These are phyloP conservation scores for Lipomyces sp. DNA, from an alignment of 805 yeast species.

Conservation along the genomic window DNA sequence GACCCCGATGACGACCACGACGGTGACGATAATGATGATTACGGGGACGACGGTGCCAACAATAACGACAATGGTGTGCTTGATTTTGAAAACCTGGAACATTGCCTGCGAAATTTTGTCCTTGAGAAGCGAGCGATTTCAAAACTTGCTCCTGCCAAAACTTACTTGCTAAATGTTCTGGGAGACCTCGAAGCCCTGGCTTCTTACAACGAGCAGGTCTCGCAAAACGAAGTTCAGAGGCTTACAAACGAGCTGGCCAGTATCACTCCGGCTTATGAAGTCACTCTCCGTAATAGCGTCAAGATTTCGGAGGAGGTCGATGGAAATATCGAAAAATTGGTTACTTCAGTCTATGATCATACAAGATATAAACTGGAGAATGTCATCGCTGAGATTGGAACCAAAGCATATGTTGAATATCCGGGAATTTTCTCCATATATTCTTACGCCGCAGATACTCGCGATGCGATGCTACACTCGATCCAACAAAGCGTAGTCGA, in stretches of 20 bases:
- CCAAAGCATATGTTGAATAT: conserved; percentile 58
- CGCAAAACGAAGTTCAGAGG: conserved; percentile 55
- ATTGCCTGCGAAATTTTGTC: conserved; percentile 80
- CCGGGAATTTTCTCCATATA: conserved; percentile 67
- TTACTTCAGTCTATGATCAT: conserved; percentile 61
- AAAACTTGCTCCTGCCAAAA: conserved; percentile 89
- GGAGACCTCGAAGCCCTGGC: conserved; percentile 68
- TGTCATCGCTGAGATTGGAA: conserved; percentile 60
- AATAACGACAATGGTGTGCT: conserved; percentile 25
- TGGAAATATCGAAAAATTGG: conserved; percentile 62
- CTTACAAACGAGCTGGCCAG: conserved; percentile 57
- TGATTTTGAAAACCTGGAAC: conserved; percentile 82
- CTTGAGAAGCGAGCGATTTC: conserved; percentile 88
- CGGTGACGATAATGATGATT: conserved; percentile 43
- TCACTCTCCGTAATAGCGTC: conserved; percentile 56
- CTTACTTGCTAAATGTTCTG: conserved; percentile 72
- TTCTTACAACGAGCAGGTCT: conserved; percentile 62
- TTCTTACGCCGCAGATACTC: conserved; percentile 72
- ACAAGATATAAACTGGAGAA: conserved; percentile 59
- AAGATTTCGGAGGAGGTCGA: conserved; percentile 64
- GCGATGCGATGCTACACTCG: conserved; percentile 65
- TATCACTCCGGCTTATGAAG: conserved; percentile 68
- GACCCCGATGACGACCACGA: conserved; percentile 50
- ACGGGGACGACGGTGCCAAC: conserved; percentile 38
- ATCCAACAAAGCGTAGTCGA: conserved; percentile 65